These are phyloP conservation scores for Kuraishia floccosa DNA, from an alignment of 805 yeast species.

Conservation along the genomic window DNA sequence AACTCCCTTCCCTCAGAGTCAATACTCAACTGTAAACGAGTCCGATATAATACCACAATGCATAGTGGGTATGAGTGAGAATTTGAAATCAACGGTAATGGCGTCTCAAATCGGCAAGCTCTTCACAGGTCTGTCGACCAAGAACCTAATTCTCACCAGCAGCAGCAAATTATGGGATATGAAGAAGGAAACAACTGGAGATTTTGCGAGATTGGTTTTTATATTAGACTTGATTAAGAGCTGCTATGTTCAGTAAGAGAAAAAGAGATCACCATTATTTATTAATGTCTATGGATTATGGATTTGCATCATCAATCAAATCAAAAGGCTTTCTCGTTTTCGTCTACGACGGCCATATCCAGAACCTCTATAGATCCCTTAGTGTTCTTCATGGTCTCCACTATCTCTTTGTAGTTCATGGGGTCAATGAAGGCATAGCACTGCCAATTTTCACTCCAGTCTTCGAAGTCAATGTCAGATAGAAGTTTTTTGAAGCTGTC, in stretches of 20 bases:
- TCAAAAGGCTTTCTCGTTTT: conserved; percentile 18
- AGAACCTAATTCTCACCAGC: conserved; percentile 29
- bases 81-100: conserved; percentile 32
- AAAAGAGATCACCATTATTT: too few species aligned
- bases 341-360: conserved; percentile 80
- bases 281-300: too few species aligned
- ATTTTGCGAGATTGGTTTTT: conserved; percentile 27
- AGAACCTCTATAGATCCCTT: conserved; percentile 60
- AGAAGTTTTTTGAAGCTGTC: conserved; percentile 7
- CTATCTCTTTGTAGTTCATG: conserved; percentile 61
- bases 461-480: conserved; percentile 20
- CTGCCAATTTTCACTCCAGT: conserved; percentile 30
- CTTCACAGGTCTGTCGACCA: conserved; percentile 19
- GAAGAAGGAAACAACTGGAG: conserved; percentile 21
- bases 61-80: conserved; percentile 34
- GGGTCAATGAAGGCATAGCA: conserved; percentile 76
- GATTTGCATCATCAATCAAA: too few species aligned
- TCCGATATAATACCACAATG: conserved; percentile 12
- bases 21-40: too few species aligned
- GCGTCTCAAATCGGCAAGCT: conserved; percentile 37
- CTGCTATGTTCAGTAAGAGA: too few species aligned
- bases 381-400: conserved; percentile 43
- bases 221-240: conserved; percentile 19
- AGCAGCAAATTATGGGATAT: conserved; percentile 33
- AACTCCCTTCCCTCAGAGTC: background rate